Evolutionary conservation across 148 eudicot species (phyloP).

Genomic region (Polygonum maritimum): DNA sequence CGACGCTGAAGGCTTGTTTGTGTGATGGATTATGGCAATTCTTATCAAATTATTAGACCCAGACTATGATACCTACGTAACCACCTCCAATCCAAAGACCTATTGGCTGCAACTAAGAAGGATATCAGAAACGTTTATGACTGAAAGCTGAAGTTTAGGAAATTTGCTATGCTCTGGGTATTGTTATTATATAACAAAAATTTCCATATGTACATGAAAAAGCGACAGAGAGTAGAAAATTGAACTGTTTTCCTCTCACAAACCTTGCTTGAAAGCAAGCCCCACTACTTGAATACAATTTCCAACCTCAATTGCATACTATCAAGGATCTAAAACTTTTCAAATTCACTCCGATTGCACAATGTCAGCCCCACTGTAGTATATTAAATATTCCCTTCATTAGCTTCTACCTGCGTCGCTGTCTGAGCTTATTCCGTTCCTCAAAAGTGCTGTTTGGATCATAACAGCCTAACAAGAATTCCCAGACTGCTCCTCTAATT

Average conservation of each 20-base stretch:
- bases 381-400: slow-evolving; percentile 13
- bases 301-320: neutral
- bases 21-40: neutral
- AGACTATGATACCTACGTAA: neutral
- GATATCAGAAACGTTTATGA: neutral
- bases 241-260: neutral
- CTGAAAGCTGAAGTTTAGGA: neutral
- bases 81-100: neutral
- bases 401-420: slow-evolving; percentile 50
- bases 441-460: slow-evolving; percentile 79
- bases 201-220: neutral
- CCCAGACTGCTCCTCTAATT: slow-evolving; percentile 88
- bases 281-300: neutral
- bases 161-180: neutral
- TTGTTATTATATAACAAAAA: neutral
- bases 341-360: neutral
- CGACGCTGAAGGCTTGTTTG: neutral
- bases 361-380: neutral
- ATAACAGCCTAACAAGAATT: slow-evolving; percentile 88
- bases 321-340: neutral
- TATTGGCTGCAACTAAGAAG: neutral
- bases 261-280: neutral
- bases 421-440: slow-evolving; percentile 65
- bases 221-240: neutral
- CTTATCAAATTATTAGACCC: neutral